These are phyloP conservation scores for Chlamydomonas sphaeroides DNA, from an alignment of 139 green algal genomes.

Conservation along the genomic window DNA sequence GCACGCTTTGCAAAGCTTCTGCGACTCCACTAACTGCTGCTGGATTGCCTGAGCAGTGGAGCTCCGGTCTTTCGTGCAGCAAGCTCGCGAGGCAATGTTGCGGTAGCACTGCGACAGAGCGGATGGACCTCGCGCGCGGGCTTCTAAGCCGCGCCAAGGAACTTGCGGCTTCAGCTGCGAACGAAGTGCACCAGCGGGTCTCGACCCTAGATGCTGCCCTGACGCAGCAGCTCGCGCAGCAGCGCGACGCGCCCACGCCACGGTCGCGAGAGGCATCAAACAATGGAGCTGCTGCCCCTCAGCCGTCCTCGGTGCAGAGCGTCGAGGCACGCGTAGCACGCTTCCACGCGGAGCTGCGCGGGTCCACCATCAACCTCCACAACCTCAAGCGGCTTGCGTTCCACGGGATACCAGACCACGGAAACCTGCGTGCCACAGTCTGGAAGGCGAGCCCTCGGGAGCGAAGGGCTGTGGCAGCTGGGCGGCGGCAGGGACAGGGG, in stretches of 20 bases:
- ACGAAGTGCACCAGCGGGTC: conserved; percentile 2
- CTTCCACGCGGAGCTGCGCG: conserved; percentile 50
- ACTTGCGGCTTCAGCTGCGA: conserved; percentile 10
- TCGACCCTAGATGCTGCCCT: too few species aligned
- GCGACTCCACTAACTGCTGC: too few species aligned
- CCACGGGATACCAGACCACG: conserved; percentile 78
- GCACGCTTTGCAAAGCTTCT: too few species aligned
- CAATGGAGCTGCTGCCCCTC: too few species aligned
- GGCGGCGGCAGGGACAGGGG: too few species aligned
- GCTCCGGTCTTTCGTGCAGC: too few species aligned
- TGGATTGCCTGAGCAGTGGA: too few species aligned
- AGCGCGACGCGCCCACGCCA: too few species aligned
- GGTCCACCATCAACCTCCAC: conserved; percentile 63
- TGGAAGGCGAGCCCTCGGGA: conserved; percentile 85
- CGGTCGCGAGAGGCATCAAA: too few species aligned
- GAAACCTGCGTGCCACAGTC: conserved; percentile 69
- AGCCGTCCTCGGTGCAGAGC: background rate
- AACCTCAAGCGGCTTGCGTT: conserved; percentile 68
- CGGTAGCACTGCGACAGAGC: background rate
- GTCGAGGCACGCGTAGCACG: conserved; percentile 10
- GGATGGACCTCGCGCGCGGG: conserved; percentile 34
- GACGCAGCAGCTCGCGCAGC: too few species aligned
- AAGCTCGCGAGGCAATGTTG: too few species aligned
- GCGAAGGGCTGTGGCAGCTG: too few species aligned
- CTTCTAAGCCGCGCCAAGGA: conserved; percentile 31